Conservation (phyloP, 2,329 filamentous ascomycete genomes). For the Sarocladium brachiariae region DNA sequence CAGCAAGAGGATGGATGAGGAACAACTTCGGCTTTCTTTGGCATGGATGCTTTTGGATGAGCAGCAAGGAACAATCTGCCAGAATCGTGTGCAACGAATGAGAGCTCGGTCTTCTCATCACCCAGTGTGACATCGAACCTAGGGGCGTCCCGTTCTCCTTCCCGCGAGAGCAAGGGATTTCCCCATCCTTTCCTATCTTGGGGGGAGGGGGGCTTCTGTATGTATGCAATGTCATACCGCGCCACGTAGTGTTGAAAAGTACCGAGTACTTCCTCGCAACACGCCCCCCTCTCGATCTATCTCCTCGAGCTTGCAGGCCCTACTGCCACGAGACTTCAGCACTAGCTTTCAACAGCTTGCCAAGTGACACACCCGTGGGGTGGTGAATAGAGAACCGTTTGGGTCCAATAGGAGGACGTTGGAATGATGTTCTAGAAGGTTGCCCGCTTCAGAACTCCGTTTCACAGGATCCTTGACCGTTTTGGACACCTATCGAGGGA, state of each 20-base stretch:
- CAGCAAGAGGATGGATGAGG: too few species aligned
- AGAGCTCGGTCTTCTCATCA: background rate
- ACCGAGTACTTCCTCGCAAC: slow-evolving; percentile 1
- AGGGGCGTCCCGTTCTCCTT: slow-evolving; percentile 7
- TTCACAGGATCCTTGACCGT: background rate
- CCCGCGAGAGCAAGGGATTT: background rate
- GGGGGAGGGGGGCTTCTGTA: too few species aligned
- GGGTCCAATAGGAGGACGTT: too few species aligned
- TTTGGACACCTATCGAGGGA: background rate
- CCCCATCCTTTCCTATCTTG: background rate
- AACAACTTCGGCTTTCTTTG: too few species aligned
- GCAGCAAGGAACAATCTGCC: background rate
- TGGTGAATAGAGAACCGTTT: too few species aligned
- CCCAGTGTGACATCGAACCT: background rate
- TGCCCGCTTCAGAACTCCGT: background rate
- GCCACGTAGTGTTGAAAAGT: too few species aligned
- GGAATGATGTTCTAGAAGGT: background rate
- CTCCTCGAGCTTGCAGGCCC: background rate
- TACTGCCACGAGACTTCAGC: background rate
- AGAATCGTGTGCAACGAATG: background rate
- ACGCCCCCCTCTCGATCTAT: background rate
- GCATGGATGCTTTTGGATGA: background rate
- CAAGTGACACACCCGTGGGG: background rate
- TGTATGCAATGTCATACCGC: too few species aligned
- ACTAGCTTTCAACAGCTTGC: background rate